Evolutionary conservation across 2,329 filamentous ascomycete species (phyloP), one percentile per base, ranked within the genome.

Genomic region (Tolypocladium tropicale): DNA sequence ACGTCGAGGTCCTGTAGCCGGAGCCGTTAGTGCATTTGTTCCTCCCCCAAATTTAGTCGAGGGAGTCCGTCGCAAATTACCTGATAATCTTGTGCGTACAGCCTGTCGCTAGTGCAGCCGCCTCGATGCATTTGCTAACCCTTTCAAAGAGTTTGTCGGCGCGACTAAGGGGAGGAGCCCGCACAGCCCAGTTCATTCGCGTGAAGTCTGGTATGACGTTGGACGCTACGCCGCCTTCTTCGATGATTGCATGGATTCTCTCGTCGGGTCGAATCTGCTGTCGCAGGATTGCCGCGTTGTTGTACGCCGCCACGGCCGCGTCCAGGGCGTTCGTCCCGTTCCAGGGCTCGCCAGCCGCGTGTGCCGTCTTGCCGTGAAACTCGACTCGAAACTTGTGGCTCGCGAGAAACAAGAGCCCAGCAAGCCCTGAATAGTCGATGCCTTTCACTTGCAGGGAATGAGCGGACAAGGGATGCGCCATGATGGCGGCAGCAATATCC

Each of bases 151-250:
- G 56, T 18, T 58, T 60, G 21, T 68, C 61, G 23, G 62, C 63
- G 6, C 64, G 58, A 7, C 61, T 64, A 7, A 70, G 63, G 1
- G 68, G 72, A 2, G 69, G 66, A 21, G 66, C 68, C 14, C 73
- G 65, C 4, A 75, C 69, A 43, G 72, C 69, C 66, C 69, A 75
- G 55, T 69, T 68, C 65, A 74, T 69, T 34, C 68, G 60, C 6
- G 70, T 69, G 55, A 70, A 70, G 16, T 71, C 68, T 10, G 64
- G 67, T n/a, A 76, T 74, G 30, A 76, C 65, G 30, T 76, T 75
- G 0, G 71, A 66, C 4, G 65, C 66, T 1, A 61, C 65, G 28
- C 70, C 70, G 11, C 68, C 72, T 5, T 66, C 65, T 37, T 65
- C 63, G 48, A 76, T 70, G n/a, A 73, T 64, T 7, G 65, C 65